A percentile compares a stretch with the other conserved stretches of the same genome.
Evolutionary conservation across 257 asterid genomes (phyloP).

Genomic region (Salvia splendens): DNA sequence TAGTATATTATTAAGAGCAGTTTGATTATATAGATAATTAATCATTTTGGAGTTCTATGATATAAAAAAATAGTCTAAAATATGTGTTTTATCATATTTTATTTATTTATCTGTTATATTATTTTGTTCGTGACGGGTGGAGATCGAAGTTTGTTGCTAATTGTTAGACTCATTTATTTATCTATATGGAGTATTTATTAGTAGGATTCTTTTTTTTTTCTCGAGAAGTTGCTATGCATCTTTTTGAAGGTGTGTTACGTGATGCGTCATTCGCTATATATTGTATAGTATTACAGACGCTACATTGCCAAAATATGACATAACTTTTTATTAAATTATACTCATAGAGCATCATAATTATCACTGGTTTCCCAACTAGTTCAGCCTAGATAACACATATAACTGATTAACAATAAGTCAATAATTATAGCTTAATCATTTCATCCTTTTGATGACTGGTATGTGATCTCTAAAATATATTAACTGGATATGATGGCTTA

Average conservation of each 20-base stretch:
- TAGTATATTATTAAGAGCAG: too few species aligned
- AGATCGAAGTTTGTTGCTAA: too few species aligned
- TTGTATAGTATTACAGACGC: constrained; percentile 15
- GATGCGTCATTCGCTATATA: constrained; percentile 33
- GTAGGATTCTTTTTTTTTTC: constrained; percentile 19
- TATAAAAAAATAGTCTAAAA: too few species aligned
- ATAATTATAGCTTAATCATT: constrained; percentile 30
- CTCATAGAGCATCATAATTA: constrained; percentile 6
- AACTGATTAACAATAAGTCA: neutral
- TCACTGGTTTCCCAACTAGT: constrained; percentile 24
- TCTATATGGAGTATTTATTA: too few species aligned
- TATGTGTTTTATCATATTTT: too few species aligned
- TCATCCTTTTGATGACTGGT: constrained; percentile 12
- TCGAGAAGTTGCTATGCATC: neutral
- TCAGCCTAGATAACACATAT: constrained; percentile 15
- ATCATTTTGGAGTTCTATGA: too few species aligned
- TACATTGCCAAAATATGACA: constrained; percentile 15
- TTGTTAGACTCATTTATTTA: too few species aligned
- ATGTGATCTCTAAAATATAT: neutral
- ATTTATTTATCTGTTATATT: too few species aligned
- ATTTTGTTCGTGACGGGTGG: too few species aligned
- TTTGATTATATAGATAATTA: too few species aligned
- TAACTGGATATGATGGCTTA: too few species aligned
- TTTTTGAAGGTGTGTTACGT: constrained; percentile 35
- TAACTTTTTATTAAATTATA: constrained; percentile 21